Evolutionary conservation across 768 basidiomycete species (phyloP).

Genomic region (Termitomyces sp.): DNA sequence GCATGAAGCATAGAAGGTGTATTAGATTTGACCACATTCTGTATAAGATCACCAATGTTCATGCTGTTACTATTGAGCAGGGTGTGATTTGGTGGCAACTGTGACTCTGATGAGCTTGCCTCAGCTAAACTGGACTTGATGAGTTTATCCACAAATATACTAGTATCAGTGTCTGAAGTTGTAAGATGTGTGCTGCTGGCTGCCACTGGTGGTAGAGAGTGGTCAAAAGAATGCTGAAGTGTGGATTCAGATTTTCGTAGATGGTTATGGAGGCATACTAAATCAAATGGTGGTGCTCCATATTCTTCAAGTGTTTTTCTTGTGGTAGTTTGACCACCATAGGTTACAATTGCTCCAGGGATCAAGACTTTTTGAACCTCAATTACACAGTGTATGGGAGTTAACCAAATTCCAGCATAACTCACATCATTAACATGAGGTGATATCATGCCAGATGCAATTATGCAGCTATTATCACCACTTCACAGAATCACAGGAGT

Average conservation of each 20-base stretch:
- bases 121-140: no score
- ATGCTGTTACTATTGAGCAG: no score
- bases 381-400: neutral
- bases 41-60: neutral
- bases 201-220: no score
- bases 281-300: neutral
- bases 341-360: neutral
- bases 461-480: neutral
- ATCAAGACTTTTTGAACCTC: constrained; percentile 1
- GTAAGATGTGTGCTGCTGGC: no score
- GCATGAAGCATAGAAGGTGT: neutral
- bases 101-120: no score
- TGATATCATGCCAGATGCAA: constrained; percentile 1
- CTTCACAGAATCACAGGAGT: neutral
- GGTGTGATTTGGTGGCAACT: no score
- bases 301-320: neutral
- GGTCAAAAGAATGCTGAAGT: no score
- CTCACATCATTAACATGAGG: neutral
- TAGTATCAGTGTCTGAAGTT: no score
- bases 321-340: neutral
- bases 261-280: neutral
- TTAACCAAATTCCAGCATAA: neutral
- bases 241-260: neutral
- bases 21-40: neutral
- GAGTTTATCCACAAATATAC: no score